Conservation (phyloP, 78 protist species). For the Acrasis kona region DNA sequence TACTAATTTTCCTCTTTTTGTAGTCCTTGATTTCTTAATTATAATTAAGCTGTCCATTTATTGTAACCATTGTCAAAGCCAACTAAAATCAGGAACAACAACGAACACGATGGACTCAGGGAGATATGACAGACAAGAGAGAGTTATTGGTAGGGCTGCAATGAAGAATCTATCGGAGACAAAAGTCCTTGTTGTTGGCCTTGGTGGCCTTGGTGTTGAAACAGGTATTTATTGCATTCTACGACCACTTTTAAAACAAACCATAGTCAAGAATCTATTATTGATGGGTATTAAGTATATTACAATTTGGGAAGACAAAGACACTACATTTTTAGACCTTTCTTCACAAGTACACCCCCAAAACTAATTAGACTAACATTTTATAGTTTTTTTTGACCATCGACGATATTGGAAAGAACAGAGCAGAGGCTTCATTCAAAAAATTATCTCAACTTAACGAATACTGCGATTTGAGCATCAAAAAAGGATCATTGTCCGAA, state of each 20-base stretch:
- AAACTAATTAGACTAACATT: constrained; percentile 2
- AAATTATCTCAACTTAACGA: constrained; percentile 20
- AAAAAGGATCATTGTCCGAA: no score
- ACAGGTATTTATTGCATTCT: no score
- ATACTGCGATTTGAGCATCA: neutral
- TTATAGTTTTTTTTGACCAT: constrained; percentile 23
- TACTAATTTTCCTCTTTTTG: no score
- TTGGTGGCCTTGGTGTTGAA: constrained; percentile 36
- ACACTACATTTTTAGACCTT: constrained; percentile 8
- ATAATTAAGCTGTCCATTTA: no score
- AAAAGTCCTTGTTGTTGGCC: constrained; percentile 14
- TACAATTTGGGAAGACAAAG: constrained; percentile 1
- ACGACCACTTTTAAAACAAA: no score
- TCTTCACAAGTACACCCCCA: neutral
- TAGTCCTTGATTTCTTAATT: no score
- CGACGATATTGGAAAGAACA: constrained; percentile 16
- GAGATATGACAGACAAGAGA: constrained; percentile 16
- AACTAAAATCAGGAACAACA: no score
- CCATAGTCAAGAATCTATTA: constrained; percentile 27
- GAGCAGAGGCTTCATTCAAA: neutral
- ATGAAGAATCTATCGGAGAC: constrained; percentile 54
- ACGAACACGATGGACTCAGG: no score
- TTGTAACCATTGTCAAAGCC: no score
- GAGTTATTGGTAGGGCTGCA: constrained; percentile 48
- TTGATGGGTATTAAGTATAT: constrained; percentile 20